Conservation (phyloP, 2,329 filamentous ascomycete species). For the Aspergillus phoenicis region DNA sequence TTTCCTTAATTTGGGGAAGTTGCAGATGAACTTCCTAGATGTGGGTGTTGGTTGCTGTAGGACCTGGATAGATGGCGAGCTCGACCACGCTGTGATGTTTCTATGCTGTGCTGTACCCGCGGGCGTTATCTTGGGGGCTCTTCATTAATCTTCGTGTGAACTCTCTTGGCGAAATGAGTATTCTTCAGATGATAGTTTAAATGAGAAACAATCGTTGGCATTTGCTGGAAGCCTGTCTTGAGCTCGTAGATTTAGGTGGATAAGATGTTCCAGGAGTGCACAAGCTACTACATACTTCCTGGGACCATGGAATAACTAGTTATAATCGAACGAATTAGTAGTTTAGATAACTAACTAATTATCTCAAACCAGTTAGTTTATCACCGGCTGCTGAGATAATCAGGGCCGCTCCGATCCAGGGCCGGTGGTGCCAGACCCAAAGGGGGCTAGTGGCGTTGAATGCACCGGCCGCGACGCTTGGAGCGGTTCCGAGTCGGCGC, state of each 20-base stretch:
- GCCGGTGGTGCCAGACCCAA: slow-evolving; percentile 10
- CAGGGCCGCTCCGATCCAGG: slow-evolving; percentile 8
- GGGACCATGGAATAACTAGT: not conserved
- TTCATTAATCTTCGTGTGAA: slow-evolving; percentile 18
- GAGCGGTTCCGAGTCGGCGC: slow-evolving; percentile 22
- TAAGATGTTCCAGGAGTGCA: no score
- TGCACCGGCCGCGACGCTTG: slow-evolving; percentile 6
- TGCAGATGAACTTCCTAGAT: slow-evolving; percentile 6
- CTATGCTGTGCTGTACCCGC: slow-evolving; percentile 16
- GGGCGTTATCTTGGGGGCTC: slow-evolving; percentile 28
- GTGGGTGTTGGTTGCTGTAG: slow-evolving; percentile 14
- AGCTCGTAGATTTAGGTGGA: not conserved
- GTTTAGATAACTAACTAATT: not conserved
- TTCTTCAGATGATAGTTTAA: slow-evolving; percentile 19
- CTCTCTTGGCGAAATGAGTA: slow-evolving; percentile 13
- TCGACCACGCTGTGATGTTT: slow-evolving; percentile 21
- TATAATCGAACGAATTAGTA: not conserved
- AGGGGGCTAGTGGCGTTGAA: slow-evolving; percentile 11
- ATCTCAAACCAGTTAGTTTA: not conserved
- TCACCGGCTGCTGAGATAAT: slow-evolving; percentile 9
- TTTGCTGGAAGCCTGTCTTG: slow-evolving; percentile 1
- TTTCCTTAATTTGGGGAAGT: slow-evolving; percentile 12
- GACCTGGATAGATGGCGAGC: slow-evolving; percentile 17
- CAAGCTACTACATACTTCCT: not conserved
- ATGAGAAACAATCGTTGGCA: slow-evolving; percentile 5